Evolutionary conservation across 139 green algal species (phyloP).

Genomic region (Spirogloea muscicola): DNA sequence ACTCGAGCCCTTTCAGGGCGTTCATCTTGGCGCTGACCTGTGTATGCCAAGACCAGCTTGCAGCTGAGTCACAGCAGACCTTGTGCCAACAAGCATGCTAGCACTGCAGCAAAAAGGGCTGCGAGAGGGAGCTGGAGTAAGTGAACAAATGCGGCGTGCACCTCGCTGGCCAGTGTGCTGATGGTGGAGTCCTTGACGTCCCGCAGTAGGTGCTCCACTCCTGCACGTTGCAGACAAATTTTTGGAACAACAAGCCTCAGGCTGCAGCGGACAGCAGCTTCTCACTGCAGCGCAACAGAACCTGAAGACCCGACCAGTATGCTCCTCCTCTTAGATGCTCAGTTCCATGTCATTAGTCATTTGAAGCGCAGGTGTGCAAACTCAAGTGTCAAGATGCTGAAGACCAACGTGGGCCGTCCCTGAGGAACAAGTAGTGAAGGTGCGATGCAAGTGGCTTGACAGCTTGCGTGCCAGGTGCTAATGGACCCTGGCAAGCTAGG

Average conservation of each 20-base stretch:
- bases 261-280: neutral
- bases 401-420: too few species aligned
- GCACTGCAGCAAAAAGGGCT: too few species aligned
- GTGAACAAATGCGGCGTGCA: too few species aligned
- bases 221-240: neutral
- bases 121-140: too few species aligned
- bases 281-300: neutral
- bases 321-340: neutral
- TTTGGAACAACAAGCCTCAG: neutral
- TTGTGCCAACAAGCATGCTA: too few species aligned
- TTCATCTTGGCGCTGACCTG: constrained; percentile 50
- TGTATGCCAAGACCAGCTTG: too few species aligned
- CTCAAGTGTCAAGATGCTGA: neutral
- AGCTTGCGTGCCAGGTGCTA: neutral
- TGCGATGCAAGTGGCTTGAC: neutral
- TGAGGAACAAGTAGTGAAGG: neutral
- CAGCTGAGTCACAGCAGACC: too few species aligned
- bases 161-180: constrained; percentile 70
- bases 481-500: too few species aligned
- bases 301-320: neutral
- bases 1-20: constrained; percentile 55
- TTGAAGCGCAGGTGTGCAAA: neutral
- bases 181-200: constrained; percentile 92
- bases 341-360: neutral
- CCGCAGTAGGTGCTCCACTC: constrained; percentile 96